These are phyloP conservation scores for Kalaharituber pfeilii DNA, from an alignment of 2,329 filamentous ascomycete species.

Conservation along the genomic window DNA sequence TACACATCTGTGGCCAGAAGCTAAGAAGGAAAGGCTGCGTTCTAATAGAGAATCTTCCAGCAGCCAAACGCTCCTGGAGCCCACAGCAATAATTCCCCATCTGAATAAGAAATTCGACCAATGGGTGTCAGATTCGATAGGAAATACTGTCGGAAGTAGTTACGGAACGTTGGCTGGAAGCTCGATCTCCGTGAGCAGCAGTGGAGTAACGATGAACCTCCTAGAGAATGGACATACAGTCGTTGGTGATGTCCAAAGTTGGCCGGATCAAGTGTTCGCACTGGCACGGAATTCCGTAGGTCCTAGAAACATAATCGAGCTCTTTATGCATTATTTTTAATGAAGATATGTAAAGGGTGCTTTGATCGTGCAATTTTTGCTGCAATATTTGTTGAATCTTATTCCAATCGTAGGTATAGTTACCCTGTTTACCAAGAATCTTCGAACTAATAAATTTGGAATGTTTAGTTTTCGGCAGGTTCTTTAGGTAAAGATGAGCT, in stretches of 20 bases:
- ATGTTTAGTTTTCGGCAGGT: slow-evolving; percentile 51
- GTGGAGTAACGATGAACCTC: neutral
- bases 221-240: neutral
- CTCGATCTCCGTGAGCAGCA: too few relatives aligned
- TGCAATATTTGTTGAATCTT: neutral
- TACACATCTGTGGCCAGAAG: too few relatives aligned
- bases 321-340: neutral
- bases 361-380: neutral
- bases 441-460: too few relatives aligned
- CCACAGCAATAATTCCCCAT: too few relatives aligned
- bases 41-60: too few relatives aligned
- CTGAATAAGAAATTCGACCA: too few relatives aligned
- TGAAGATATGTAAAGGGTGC: neutral
- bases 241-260: neutral
- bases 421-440: neutral
- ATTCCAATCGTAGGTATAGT: neutral
- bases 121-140: too few relatives aligned
- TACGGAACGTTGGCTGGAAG: too few relatives aligned
- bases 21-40: too few relatives aligned
- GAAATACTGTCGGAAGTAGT: too few relatives aligned
- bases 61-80: too few relatives aligned
- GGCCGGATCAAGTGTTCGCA: neutral
- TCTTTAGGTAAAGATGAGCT: slow-evolving; percentile 54
- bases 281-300: neutral
- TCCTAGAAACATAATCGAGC: neutral